Percentiles rank a stretch among this genome's conserved stretches.
Evolutionary conservation across 768 basidiomycete genomes (phyloP).

Genomic region (Phaeotremella skinneri): DNA sequence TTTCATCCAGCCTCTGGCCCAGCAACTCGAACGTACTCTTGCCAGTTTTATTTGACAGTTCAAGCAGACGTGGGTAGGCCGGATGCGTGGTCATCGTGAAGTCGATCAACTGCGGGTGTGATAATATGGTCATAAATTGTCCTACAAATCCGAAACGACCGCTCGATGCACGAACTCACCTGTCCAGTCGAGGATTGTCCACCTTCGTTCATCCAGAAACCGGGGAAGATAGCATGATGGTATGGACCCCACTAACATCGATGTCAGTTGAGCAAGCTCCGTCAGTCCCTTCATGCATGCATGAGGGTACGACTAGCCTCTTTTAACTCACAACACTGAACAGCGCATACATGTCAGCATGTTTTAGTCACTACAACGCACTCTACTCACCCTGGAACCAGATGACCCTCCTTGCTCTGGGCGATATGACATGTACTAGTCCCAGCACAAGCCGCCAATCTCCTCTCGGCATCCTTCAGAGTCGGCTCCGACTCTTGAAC

Average conservation of each 20-base stretch:
- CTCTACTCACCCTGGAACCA: conserved; percentile 65
- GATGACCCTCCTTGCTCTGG: conserved; percentile 77
- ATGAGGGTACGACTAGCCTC: too few relatives aligned
- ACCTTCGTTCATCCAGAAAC: conserved; percentile 99
- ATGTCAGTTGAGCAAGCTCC: conserved; percentile 11
- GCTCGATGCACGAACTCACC: conserved; percentile 51
- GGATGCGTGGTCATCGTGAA: conserved; percentile 91
- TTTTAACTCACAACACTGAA: conserved; percentile 29
- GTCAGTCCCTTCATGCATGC: conserved; percentile 2
- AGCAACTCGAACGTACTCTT: conserved; percentile 59
- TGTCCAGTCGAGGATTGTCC: conserved; percentile 99
- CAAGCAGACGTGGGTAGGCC: conserved; percentile 69
- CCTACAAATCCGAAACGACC: neutral
- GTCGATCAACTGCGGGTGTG: conserved; percentile 69
- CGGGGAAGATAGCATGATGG: conserved; percentile 82
- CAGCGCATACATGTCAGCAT: conserved; percentile 1
- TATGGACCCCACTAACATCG: conserved; percentile 46
- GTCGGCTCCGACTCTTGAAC: conserved; percentile 57
- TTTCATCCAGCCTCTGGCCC: conserved; percentile 67
- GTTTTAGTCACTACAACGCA: too few relatives aligned
- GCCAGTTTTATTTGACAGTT: conserved; percentile 59
- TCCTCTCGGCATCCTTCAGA: conserved; percentile 71
- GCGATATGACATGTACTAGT: conserved; percentile 96
- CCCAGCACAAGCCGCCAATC: conserved; percentile 89
- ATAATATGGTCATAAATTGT: neutral